Evolutionary conservation across 2,329 filamentous ascomycete genomes (phyloP).

Genomic region (Talaromyces albobiverticillius): DNA sequence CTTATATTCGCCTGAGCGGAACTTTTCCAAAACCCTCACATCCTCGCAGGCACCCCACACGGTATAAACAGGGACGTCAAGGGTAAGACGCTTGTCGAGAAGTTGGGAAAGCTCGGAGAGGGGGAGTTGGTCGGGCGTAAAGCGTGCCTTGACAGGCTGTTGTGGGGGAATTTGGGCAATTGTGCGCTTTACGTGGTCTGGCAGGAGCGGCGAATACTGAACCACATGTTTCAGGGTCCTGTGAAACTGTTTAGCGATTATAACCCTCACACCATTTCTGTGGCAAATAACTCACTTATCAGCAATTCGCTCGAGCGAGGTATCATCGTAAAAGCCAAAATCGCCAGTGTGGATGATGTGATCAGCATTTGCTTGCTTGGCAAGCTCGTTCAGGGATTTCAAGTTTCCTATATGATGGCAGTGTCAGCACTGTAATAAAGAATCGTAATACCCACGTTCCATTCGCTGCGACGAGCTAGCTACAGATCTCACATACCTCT

Average conservation of each 20-base stretch:
- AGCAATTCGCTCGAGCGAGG: slow-evolving; percentile 91
- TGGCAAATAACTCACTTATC: slow-evolving; percentile 71
- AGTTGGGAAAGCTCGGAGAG: slow-evolving; percentile 91
- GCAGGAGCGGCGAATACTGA: slow-evolving; percentile 93
- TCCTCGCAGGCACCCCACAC: slow-evolving; percentile 99
- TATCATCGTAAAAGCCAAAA: slow-evolving; percentile 98
- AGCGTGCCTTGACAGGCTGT: slow-evolving; percentile 74
- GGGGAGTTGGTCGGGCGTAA: slow-evolving; percentile 75
- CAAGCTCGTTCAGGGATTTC: slow-evolving; percentile 91
- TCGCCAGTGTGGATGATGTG: slow-evolving; percentile 99
- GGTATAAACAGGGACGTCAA: slow-evolving; percentile 96
- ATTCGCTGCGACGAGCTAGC: too few species aligned
- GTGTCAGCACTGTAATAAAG: background rate
- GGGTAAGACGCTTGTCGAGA: slow-evolving; percentile 80
- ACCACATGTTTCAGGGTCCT: slow-evolving; percentile 97
- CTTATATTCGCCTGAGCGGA: slow-evolving; percentile 96
- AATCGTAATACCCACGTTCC: too few species aligned
- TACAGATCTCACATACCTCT: slow-evolving; percentile 38
- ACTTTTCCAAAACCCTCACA: slow-evolving; percentile 94
- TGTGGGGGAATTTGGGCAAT: slow-evolving; percentile 67
- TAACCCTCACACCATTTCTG: slow-evolving; percentile 55
- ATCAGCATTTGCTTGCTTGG: slow-evolving; percentile 89
- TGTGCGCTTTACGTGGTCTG: slow-evolving; percentile 67
- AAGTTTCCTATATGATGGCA: slow-evolving; percentile 70
- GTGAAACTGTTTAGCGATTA: slow-evolving; percentile 21